A percentile compares a stretch with the other conserved stretches of the same genome.
Conservation (phyloP, 2,329 filamentous ascomycete genomes). For the Sphaerulina populicola region DNA sequence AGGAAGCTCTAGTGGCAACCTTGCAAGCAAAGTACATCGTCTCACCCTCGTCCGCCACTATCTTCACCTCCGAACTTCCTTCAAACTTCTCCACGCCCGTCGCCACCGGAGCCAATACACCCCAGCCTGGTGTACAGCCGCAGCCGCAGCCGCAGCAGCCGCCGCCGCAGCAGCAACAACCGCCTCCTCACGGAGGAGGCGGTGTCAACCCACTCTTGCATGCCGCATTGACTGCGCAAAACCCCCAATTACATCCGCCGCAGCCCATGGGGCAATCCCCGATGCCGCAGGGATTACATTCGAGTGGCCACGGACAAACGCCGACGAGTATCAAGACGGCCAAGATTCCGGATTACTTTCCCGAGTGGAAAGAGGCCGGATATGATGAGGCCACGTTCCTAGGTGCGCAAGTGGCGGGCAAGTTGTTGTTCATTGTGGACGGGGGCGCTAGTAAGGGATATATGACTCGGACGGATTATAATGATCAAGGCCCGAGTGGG, state of each 20-base stretch:
- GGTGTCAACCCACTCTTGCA: conserved; percentile 81
- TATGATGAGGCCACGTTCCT: conserved; percentile 79
- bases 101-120: conserved; percentile 85
- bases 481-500: conserved; percentile 55
- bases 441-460: conserved; percentile 60
- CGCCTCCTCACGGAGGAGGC: conserved; percentile 35
- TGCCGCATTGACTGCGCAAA: conserved; percentile 72
- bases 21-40: conserved; percentile 77
- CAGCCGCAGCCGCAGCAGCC: conserved; percentile 9
- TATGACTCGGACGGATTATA: conserved; percentile 60
- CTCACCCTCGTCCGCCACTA: conserved; percentile 84
- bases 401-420: conserved; percentile 77
- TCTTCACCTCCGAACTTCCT: conserved; percentile 93
- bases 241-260: conserved; percentile 39
- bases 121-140: conserved; percentile 46
- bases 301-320: conserved; percentile 56
- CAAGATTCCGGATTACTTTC: conserved; percentile 72
- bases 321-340: conserved; percentile 76
- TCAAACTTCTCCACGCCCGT: conserved; percentile 86
- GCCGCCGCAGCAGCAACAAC: conserved; percentile 10
- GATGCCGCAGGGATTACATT: conserved; percentile 36
- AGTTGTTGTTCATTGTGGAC: conserved; percentile 62
- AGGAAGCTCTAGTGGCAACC: conserved; percentile 74
- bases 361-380: conserved; percentile 72
- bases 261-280: conserved; percentile 24